These are phyloP conservation scores for Warburgia ugandensis DNA, from an alignment of 164 flowering plant genomes.

Conservation along the genomic window DNA sequence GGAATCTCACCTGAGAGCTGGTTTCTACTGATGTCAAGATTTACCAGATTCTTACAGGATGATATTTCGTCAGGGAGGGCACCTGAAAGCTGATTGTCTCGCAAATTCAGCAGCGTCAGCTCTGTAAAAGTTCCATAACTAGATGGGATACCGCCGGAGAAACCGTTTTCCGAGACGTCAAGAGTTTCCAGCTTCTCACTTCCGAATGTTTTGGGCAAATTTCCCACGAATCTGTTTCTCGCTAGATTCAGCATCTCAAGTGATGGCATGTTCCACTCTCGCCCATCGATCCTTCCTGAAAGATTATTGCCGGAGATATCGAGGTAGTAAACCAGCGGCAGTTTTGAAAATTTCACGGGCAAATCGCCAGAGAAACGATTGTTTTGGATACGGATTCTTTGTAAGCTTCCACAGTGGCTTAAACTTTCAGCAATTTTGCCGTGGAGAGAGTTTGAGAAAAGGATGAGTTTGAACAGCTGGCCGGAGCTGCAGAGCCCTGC, in stretches of 20 bases:
- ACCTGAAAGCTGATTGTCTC: conserved; percentile 48
- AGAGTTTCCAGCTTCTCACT: conserved; percentile 37
- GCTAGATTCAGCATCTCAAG: conserved; percentile 70
- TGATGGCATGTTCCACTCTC: conserved; percentile 54
- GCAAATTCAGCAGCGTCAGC: conserved; percentile 47
- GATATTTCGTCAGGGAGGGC: conserved; percentile 51
- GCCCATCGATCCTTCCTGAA: conserved; percentile 37
- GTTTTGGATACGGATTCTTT: conserved; percentile 60
- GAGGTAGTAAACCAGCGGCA: conserved; percentile 61
- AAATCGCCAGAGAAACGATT: conserved; percentile 55
- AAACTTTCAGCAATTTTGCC: conserved; percentile 47
- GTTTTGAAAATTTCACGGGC: conserved; percentile 34
- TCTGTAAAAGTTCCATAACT: conserved; percentile 39
- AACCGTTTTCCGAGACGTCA: conserved; percentile 60
- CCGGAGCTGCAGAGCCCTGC: conserved; percentile 44
- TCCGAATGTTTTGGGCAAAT: conserved; percentile 49
- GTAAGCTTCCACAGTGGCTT: conserved; percentile 49
- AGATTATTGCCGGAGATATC: conserved; percentile 62
- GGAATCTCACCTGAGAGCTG: conserved; percentile 58
- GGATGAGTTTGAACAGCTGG: conserved; percentile 59
- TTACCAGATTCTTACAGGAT: conserved; percentile 53
- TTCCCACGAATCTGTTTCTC: conserved; percentile 44
- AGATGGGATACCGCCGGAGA: conserved; percentile 46
- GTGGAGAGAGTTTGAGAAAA: conserved; percentile 62
- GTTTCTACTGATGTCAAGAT: conserved; percentile 59